These are phyloP conservation scores for Exidia glandulosa DNA, from an alignment of 768 basidiomycete species.

Conservation along the genomic window DNA sequence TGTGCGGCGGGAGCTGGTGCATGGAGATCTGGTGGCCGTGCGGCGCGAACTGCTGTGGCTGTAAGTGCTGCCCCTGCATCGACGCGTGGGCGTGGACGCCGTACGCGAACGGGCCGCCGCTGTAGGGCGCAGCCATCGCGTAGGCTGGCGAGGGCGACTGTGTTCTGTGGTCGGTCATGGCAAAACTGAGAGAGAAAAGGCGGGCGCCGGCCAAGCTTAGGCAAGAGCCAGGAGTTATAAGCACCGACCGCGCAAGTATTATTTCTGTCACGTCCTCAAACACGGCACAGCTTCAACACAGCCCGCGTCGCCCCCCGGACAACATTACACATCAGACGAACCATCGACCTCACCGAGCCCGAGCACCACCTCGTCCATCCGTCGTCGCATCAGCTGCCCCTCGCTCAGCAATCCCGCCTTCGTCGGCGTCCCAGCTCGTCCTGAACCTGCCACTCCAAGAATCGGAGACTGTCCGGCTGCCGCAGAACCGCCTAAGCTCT, in stretches of 20 bases:
- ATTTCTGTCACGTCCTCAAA: too few relatives aligned
- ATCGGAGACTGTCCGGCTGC: slow-evolving; percentile 4
- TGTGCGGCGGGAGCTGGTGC: not conserved
- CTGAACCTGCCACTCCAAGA: not conserved
- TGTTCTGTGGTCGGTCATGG: not conserved
- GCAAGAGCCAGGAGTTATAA: not conserved
- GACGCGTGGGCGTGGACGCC: too few relatives aligned
- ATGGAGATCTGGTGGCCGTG: not conserved
- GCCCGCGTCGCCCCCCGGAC: not conserved
- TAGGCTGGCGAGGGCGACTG: not conserved
- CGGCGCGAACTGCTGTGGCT: not conserved
- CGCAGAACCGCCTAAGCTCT: not conserved
- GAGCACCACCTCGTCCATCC: slow-evolving; percentile 29
- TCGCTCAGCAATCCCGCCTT: slow-evolving; percentile 71
- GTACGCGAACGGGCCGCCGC: too few relatives aligned
- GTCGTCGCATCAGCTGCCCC: slow-evolving; percentile 48
- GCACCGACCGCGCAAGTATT: too few relatives aligned
- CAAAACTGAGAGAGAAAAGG: not conserved
- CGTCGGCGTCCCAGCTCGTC: slow-evolving; percentile 54
- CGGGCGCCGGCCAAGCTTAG: not conserved
- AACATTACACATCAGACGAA: not conserved
- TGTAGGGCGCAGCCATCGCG: not conserved
- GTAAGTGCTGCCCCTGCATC: not conserved
- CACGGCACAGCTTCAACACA: not conserved
- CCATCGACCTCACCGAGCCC: slow-evolving; percentile 18